Conservation (phyloP, 768 basidiomycete genomes). For the Lanmaoa pseudosensibilis region DNA sequence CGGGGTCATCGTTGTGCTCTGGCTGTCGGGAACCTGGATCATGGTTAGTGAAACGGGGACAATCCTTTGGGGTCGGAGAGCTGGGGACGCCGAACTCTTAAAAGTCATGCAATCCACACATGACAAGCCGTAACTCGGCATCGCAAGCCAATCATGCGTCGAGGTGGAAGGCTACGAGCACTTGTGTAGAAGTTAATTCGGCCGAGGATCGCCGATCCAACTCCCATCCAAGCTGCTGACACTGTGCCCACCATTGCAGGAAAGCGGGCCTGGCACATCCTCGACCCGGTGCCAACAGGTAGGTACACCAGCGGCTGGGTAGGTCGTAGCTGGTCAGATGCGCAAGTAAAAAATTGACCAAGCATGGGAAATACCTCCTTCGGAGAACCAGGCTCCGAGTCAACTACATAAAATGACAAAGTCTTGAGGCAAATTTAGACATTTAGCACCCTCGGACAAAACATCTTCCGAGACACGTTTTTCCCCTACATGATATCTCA, state of each 20-base stretch:
- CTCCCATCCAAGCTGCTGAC: background rate
- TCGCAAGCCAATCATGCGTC: background rate
- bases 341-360: background rate
- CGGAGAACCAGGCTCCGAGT: background rate
- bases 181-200: background rate
- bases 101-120: background rate
- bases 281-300: background rate
- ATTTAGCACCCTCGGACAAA: background rate
- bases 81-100: slow-evolving; percentile 5
- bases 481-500: background rate
- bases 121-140: background rate
- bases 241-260: too few relatives aligned
- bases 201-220: slow-evolving; percentile 9
- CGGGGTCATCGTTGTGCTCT: background rate
- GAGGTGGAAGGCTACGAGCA: background rate
- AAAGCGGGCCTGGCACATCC: background rate
- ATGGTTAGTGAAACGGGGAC: background rate
- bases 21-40: slow-evolving; percentile 2
- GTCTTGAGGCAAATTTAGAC: slow-evolving; percentile 1
- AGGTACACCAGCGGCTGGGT: background rate
- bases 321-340: background rate
- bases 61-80: background rate
- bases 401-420: background rate
- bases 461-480: background rate
- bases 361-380: background rate